Conservation (phyloP, 106 monocot species). For the Allium cepa region DNA sequence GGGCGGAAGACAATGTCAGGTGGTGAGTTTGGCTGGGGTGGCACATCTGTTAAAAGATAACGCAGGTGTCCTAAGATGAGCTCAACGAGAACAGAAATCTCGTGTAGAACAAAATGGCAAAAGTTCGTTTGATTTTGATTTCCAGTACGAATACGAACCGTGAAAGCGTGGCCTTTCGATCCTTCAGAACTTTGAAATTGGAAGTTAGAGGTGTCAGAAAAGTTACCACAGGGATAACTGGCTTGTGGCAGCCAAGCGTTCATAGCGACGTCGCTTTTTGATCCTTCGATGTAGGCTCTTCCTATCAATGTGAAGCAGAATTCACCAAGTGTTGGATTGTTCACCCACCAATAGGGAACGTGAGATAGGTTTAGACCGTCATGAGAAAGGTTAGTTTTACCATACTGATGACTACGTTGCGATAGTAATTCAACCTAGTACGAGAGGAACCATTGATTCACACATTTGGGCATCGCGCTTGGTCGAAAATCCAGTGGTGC, state of each 20-base stretch:
- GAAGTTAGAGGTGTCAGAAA: conserved; percentile 99
- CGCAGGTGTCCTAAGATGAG: conserved; percentile 12
- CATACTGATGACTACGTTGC: too few relatives aligned
- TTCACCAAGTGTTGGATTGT: too few relatives aligned
- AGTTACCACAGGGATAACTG: conserved; percentile 97
- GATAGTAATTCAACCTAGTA: too few relatives aligned
- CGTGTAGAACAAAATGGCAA: conserved; percentile 44
- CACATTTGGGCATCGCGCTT: too few relatives aligned
- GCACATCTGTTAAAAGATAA: conserved; percentile 83
- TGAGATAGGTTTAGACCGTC: too few relatives aligned
- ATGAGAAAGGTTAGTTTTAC: too few relatives aligned
- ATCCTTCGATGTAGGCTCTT: too few relatives aligned
- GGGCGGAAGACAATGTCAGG: conserved; percentile 74
- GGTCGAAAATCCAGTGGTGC: too few relatives aligned
- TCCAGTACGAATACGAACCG: conserved; percentile 87
- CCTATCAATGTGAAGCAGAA: too few relatives aligned
- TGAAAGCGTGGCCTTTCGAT: conserved; percentile 98
- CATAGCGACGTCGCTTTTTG: too few relatives aligned
- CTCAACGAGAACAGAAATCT: conserved; percentile 38
- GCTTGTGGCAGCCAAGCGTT: conserved; percentile 97
- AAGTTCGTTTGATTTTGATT: conserved; percentile 58
- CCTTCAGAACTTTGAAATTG: conserved; percentile 94
- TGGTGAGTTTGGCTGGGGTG: conserved; percentile 76
- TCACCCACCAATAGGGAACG: too few relatives aligned
- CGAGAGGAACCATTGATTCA: too few relatives aligned